Percentiles rank a stretch among this genome's conserved stretches.
Conservation (phyloP, 257 asterid species). For the Solanum chiquidenum region DNA sequence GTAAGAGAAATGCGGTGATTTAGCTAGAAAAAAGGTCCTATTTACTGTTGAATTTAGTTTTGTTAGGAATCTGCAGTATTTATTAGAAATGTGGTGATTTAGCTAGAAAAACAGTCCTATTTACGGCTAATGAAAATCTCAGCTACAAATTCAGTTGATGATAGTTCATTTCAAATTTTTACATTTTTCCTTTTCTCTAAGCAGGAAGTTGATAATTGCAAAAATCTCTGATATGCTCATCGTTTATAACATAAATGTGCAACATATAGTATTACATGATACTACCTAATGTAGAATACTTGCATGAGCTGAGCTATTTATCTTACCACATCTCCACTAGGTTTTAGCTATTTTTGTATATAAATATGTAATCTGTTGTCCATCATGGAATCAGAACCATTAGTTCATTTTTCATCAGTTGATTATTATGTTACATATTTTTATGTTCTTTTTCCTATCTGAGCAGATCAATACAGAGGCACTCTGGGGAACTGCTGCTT, state of each 20-base stretch:
- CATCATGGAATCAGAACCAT: neutral
- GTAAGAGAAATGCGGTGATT: neutral
- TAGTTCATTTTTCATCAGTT: neutral
- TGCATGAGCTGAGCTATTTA: neutral
- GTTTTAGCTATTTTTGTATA: neutral
- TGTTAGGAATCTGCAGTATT: neutral
- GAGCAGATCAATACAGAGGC: constrained; percentile 58
- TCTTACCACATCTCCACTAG: neutral
- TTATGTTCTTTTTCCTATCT: constrained; percentile 10
- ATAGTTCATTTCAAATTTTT: neutral
- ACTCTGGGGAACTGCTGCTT: constrained; percentile 75
- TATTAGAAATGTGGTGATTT: neutral
- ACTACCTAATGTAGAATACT: neutral
- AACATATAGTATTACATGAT: neutral
- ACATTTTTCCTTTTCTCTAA: neutral
- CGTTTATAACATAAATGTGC: neutral
- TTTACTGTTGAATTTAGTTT: neutral
- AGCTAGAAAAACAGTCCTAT: neutral
- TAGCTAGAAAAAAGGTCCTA: neutral
- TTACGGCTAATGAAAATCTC: neutral
- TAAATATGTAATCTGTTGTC: neutral
- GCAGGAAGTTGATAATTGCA: neutral
- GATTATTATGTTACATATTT: neutral
- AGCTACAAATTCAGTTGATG: neutral
- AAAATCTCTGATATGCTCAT: neutral